phyloP scores from a whole-genome alignment of 345 rosid genomes.

The Eucalyptus camaldulensis region DNA sequence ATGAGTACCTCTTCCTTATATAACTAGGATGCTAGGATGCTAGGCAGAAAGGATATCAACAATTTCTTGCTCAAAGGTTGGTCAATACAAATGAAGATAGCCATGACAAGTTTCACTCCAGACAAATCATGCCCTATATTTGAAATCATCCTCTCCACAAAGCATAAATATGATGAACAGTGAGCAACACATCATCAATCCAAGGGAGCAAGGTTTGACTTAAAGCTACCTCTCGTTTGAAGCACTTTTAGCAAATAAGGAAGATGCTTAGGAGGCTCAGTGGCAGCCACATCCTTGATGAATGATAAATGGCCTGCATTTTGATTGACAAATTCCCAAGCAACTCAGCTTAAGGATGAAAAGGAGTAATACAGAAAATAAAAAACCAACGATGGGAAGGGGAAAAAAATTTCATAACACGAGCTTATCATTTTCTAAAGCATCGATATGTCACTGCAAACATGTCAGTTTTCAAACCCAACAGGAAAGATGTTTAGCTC shows the following conservation, averaged over 20 bases:
- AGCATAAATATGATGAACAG: not conserved
- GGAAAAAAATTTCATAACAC: not conserved
- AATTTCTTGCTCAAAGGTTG: not conserved
- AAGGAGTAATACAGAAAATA: not conserved
- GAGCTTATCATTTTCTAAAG: not conserved
- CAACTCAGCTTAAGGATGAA: not conserved
- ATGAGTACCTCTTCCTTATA: not conserved
- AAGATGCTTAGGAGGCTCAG: constrained; percentile 66
- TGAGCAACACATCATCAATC: not conserved
- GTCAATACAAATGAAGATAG: not conserved
- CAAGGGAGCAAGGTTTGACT: not conserved
- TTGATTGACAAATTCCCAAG: not conserved
- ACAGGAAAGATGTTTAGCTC: not conserved
- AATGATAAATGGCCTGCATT: constrained; percentile 59
- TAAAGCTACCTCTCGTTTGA: constrained; percentile 45
- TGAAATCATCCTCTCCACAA: not conserved
- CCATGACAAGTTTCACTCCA: not conserved
- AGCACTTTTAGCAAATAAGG: constrained; percentile 59
- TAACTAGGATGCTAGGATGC: not conserved
- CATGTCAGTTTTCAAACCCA: not conserved
- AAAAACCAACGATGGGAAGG: not conserved
- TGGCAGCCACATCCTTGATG: constrained; percentile 59
- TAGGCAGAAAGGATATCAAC: not conserved
- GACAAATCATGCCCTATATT: not conserved
- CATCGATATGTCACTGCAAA: not conserved